Evolutionary conservation across 2,329 filamentous ascomycete species (phyloP).

Genomic region (Phoma sp.): DNA sequence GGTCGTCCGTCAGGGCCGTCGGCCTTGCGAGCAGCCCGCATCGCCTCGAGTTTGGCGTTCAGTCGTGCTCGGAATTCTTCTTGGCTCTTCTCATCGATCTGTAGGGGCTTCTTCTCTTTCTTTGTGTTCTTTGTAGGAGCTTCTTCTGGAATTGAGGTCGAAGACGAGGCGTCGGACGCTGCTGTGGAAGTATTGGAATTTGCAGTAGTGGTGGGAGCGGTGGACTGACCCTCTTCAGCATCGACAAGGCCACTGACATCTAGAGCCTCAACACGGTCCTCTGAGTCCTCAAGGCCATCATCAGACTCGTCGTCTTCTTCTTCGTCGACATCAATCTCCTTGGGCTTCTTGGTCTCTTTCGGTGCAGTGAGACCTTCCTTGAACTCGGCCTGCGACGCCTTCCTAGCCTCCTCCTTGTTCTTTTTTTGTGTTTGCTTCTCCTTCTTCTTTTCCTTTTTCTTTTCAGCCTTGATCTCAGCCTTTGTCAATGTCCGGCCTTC

Average conservation of each 20-base stretch:
- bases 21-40: conserved; percentile 85
- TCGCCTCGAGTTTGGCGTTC: conserved; percentile 80
- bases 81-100: conserved; percentile 60
- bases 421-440: conserved; percentile 52
- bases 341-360: conserved; percentile 32
- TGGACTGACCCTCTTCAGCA: conserved; percentile 39
- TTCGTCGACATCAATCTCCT: conserved; percentile 33
- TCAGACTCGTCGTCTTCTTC: conserved; percentile 30
- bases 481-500: conserved; percentile 49
- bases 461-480: conserved; percentile 52
- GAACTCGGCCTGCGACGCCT: conserved; percentile 40
- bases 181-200: conserved; percentile 50
- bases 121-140: conserved; percentile 37
- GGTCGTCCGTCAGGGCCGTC: conserved; percentile 82
- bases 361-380: conserved; percentile 31
- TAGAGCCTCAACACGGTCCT: conserved; percentile 42
- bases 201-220: conserved; percentile 40
- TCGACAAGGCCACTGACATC: conserved; percentile 48
- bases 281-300: conserved; percentile 33
- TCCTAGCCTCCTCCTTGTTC: conserved; percentile 43
- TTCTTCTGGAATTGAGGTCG: conserved; percentile 52
- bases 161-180: conserved; percentile 53
- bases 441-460: conserved; percentile 55
- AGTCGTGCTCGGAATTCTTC: conserved; percentile 79
- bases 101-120: conserved; percentile 41